A percentile compares a stretch with the other conserved stretches of the same genome.
Evolutionary conservation across 1,284 basidiomycete genomes (phyloP).

Genomic region (Tausonia pullulans): DNA sequence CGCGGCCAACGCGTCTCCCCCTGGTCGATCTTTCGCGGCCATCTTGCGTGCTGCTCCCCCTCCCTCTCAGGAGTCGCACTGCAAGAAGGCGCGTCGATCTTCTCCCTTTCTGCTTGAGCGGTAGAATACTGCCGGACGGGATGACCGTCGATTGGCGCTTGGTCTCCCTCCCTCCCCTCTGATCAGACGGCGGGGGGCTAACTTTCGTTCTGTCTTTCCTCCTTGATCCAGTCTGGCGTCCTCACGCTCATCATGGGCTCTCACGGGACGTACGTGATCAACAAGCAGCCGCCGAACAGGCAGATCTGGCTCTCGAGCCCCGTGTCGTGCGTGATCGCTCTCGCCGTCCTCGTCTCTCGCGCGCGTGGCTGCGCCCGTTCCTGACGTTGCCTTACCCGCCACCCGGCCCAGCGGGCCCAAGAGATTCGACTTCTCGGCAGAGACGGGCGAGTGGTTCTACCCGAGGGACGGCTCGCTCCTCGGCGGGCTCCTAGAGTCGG

Average conservation of each 20-base stretch:
- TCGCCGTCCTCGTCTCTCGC: background rate
- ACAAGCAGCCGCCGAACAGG: constrained; percentile 98
- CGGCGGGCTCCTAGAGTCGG: constrained; percentile 22
- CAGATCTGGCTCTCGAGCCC: constrained; percentile 98
- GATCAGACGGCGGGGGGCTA: background rate
- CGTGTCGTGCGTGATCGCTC: constrained; percentile 42
- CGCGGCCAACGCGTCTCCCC: no score
- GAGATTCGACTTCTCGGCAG: constrained; percentile 24
- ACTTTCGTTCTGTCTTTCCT: constrained; percentile 18
- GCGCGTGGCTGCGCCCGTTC: background rate
- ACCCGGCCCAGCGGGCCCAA: constrained; percentile 25
- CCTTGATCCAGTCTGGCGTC: constrained; percentile 60
- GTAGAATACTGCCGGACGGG: no score
- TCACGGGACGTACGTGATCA: constrained; percentile 94
- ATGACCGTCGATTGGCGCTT: background rate
- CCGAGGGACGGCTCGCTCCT: constrained; percentile 21
- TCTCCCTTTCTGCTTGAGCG: background rate
- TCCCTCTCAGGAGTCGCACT: background rate
- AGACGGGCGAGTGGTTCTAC: constrained; percentile 24
- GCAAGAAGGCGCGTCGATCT: background rate
- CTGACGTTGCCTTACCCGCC: no score
- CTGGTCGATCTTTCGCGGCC: no score
- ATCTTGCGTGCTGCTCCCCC: background rate
- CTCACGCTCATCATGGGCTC: constrained; percentile 72
- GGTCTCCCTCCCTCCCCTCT: background rate